These are phyloP conservation scores for Aspergillus sp. DNA, from an alignment of 2,329 filamentous ascomycete genomes.

Conservation along the genomic window DNA sequence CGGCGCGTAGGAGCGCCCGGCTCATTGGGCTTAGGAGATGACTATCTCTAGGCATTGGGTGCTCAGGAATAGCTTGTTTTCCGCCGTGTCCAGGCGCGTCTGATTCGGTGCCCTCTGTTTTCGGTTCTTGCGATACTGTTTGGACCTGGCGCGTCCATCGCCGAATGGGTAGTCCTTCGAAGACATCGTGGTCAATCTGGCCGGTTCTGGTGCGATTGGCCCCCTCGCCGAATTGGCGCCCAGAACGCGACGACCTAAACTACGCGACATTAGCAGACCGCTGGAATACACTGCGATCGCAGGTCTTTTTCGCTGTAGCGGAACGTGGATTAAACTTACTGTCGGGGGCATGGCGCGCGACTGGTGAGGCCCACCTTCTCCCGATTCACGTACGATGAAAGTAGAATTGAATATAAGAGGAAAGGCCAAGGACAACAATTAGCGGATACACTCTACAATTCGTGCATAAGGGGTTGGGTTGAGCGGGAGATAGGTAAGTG, in stretches of 20 bases:
- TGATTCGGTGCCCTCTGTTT: constrained; percentile 57
- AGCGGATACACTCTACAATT: background rate
- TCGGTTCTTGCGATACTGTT: constrained; percentile 64
- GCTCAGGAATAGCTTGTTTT: constrained; percentile 59
- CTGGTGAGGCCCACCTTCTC: constrained; percentile 8
- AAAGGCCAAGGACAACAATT: background rate
- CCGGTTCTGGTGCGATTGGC: constrained; percentile 41
- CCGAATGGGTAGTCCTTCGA: constrained; percentile 78
- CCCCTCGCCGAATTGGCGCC: constrained; percentile 55
- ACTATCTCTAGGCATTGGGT: constrained; percentile 85
- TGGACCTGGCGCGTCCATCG: constrained; percentile 80
- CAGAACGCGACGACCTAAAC: constrained; percentile 59
- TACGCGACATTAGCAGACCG: constrained; percentile 28
- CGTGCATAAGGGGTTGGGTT: background rate
- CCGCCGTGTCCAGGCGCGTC: constrained; percentile 26
- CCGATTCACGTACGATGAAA: constrained; percentile 7
- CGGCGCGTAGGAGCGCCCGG: constrained; percentile 77
- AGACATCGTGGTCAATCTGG: constrained; percentile 65
- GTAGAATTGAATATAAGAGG: background rate
- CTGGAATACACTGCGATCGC: background rate
- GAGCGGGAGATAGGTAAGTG: background rate
- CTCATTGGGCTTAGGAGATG: constrained; percentile 75
- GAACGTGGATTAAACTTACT: constrained; percentile 26
- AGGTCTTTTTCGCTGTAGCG: background rate
- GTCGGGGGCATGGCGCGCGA: constrained; percentile 34